Conservation (phyloP, 345 rosid genomes). For the Eucalyptus marginata region DNA sequence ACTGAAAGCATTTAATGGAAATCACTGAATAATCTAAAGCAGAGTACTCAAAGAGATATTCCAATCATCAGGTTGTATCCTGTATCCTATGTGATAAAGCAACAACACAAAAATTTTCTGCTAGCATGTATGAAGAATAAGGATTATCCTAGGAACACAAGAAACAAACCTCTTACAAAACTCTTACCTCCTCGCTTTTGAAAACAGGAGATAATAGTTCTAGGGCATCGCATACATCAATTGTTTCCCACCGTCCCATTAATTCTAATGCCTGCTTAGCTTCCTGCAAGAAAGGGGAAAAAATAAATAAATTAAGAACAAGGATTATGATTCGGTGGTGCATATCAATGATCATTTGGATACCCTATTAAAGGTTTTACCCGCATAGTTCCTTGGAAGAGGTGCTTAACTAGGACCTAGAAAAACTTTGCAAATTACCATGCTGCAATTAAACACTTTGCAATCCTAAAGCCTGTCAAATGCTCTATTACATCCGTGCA, state of each 20-base stretch:
- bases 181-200: constrained; percentile 86
- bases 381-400: not conserved
- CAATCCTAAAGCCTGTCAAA: not conserved
- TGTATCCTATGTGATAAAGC: not conserved
- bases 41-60: not conserved
- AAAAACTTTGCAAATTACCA: not conserved
- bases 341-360: not conserved
- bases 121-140: not conserved
- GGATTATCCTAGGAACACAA: not conserved
- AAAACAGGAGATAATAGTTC: constrained; percentile 92
- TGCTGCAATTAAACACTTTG: not conserved
- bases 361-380: not conserved
- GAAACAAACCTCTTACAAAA: not conserved
- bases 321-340: not conserved
- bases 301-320: not conserved
- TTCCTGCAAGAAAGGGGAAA: constrained; percentile 44
- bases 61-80: not conserved
- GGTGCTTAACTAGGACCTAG: not conserved
- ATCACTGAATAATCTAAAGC: not conserved
- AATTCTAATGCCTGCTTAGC: constrained; percentile 89
- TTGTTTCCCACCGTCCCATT: constrained; percentile 85
- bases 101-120: not conserved
- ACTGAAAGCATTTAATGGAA: not conserved
- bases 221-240: constrained; percentile 88
- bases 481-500: not conserved